phyloP scores from a whole-genome alignment of 164 flowering plant species.

The Macadamia tetraphylla region DNA sequence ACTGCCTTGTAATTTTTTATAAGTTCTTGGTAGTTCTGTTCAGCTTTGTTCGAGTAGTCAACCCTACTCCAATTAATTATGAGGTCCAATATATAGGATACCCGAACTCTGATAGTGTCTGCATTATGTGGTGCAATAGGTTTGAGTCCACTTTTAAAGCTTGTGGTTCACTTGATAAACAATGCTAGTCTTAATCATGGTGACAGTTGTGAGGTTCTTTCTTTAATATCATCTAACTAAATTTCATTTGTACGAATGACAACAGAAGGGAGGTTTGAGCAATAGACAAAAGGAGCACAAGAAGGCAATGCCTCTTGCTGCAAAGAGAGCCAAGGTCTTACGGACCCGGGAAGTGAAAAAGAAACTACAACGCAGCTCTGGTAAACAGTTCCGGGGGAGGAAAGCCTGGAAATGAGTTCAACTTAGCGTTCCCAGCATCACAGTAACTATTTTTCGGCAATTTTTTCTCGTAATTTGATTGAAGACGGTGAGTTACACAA shows the following conservation, averaged over 20 bases:
- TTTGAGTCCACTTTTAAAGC: too few species aligned
- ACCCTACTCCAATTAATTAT: too few species aligned
- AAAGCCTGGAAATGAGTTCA: conserved; percentile 70
- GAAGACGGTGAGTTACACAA: too few species aligned
- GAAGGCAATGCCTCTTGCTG: conserved; percentile 79
- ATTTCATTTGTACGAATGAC: neutral
- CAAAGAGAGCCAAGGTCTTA: conserved; percentile 59
- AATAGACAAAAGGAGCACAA: conserved; percentile 77
- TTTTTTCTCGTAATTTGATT: too few species aligned
- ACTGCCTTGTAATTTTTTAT: neutral
- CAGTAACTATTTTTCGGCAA: neutral
- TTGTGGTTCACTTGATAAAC: too few species aligned
- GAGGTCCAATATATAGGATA: too few species aligned
- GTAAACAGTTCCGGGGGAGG: conserved; percentile 77
- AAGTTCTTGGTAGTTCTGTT: neutral
- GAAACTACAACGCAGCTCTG: conserved; percentile 34
- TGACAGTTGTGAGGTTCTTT: neutral
- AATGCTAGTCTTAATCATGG: neutral
- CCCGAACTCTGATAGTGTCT: too few species aligned
- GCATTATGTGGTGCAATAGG: too few species aligned
- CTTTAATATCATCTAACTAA: neutral
- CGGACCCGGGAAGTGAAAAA: conserved; percentile 49
- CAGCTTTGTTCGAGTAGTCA: neutral
- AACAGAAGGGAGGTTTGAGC: conserved; percentile 79
- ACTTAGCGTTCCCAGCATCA: neutral